Evolutionary conservation across 2,329 filamentous ascomycete genomes (phyloP).

Genomic region (Cytospora leucostoma): DNA sequence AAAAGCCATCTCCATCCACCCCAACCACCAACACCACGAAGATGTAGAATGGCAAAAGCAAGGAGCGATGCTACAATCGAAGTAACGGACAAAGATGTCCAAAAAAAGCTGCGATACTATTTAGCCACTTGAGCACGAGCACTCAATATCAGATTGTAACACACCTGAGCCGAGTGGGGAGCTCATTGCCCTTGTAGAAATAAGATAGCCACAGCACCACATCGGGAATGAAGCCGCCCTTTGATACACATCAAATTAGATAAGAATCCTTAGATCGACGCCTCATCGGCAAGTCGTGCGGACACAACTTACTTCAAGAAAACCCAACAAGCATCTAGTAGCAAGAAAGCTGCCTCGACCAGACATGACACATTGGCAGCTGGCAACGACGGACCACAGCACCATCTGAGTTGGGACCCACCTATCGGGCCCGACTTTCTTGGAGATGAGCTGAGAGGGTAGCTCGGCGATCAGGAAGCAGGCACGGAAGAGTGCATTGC

Average conservation of each 20-base stretch:
- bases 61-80: conserved; percentile 39
- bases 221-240: conserved; percentile 41
- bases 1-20: conserved; percentile 53
- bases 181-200: conserved; percentile 40
- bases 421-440: conserved; percentile 43
- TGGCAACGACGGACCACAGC: conserved; percentile 33
- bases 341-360: conserved; percentile 29
- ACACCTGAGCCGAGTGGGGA: conserved; percentile 40
- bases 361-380: conserved; percentile 30
- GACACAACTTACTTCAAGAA: conserved; percentile 29
- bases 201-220: conserved; percentile 39
- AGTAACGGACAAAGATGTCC: conserved; percentile 39
- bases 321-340: conserved; percentile 32
- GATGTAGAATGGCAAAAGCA: conserved; percentile 40
- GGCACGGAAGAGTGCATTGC: conserved; percentile 52
- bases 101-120: conserved; percentile 37
- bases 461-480: conserved; percentile 57
- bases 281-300: no score
- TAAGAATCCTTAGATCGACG: not conserved
- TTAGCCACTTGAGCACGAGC: conserved; percentile 6
- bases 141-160: not conserved
- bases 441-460: conserved; percentile 59
- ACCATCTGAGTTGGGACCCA: conserved; percentile 37
- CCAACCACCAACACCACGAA: conserved; percentile 42
- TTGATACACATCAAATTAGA: not conserved